Conservation (phyloP, 2,329 filamentous ascomycete species). For the Sporothrix dimorphospora region DNA sequence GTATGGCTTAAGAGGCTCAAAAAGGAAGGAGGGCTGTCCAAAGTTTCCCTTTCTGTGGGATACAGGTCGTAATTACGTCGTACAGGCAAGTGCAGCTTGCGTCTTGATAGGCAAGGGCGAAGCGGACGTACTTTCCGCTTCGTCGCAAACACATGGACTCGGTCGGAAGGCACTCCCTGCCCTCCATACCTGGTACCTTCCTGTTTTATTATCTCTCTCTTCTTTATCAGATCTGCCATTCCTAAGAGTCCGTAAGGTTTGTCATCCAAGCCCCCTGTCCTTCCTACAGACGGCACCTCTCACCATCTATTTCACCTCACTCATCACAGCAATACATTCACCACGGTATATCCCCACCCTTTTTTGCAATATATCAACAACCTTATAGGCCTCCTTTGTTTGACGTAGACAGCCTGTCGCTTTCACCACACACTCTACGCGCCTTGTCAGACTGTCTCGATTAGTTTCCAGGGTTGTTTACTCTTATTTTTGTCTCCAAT, state of each 20-base stretch:
- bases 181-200: background rate
- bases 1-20: background rate
- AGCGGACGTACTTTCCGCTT: conserved; percentile 7
- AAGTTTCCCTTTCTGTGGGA: background rate
- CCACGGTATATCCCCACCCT: background rate
- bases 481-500: background rate
- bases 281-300: background rate
- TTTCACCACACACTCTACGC: background rate
- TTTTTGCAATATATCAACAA: background rate
- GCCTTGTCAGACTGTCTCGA: background rate
- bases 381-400: background rate
- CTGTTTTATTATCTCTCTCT: background rate
- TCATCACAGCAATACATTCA: background rate
- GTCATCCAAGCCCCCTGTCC: background rate
- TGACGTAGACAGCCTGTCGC: background rate
- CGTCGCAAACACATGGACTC: background rate
- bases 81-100: background rate
- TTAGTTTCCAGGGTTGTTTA: background rate
- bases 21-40: conserved; percentile 4
- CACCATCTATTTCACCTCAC: background rate
- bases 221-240: background rate
- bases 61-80: background rate
- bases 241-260: background rate
- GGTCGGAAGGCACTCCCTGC: background rate
- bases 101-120: background rate